Percentiles rank a stretch among this genome's conserved stretches.
Conservation (phyloP, 2,329 filamentous ascomycete genomes). For the Celoporthe dispersa region DNA sequence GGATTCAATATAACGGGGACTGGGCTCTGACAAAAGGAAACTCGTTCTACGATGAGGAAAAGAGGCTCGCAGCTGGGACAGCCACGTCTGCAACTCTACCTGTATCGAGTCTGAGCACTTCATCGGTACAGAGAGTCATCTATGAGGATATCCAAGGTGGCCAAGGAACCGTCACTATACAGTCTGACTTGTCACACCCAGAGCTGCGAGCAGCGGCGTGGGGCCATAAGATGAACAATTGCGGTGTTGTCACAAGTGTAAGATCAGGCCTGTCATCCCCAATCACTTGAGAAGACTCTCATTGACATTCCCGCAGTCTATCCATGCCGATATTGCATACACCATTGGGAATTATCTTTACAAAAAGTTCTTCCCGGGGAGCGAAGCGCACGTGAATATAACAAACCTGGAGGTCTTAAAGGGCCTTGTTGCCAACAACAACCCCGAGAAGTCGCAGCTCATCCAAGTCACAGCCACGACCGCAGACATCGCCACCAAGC, state of each 20-base stretch:
- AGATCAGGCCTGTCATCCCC: slow-evolving; percentile 32
- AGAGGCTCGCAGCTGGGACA: not conserved
- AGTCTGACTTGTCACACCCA: not conserved
- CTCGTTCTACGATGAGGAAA: not conserved
- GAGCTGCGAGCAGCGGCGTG: not conserved
- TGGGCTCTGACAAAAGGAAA: slow-evolving; percentile 8
- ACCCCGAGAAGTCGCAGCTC: slow-evolving; percentile 37
- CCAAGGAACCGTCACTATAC: not conserved
- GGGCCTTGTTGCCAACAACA: slow-evolving; percentile 39
- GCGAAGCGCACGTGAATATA: slow-evolving; percentile 41
- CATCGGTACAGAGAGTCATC: not conserved
- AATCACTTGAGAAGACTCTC: not conserved
- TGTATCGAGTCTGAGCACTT: not conserved
- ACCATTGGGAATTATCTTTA: slow-evolving; percentile 64
- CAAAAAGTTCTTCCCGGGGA: slow-evolving; percentile 52
- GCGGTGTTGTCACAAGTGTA: slow-evolving; percentile 49
- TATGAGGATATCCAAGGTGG: not conserved
- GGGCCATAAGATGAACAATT: slow-evolving; percentile 49
- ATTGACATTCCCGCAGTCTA: slow-evolving; percentile 34
- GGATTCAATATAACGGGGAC: slow-evolving; percentile 47
- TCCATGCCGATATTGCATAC: slow-evolving; percentile 68
- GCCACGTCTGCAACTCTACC: not conserved
- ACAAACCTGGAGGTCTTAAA: slow-evolving; percentile 43
- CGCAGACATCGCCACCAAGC: slow-evolving; percentile 50
- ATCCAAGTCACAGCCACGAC: slow-evolving; percentile 38